Conservation (phyloP, 164 flowering plant genomes). For the Umbilicus rupestris region DNA sequence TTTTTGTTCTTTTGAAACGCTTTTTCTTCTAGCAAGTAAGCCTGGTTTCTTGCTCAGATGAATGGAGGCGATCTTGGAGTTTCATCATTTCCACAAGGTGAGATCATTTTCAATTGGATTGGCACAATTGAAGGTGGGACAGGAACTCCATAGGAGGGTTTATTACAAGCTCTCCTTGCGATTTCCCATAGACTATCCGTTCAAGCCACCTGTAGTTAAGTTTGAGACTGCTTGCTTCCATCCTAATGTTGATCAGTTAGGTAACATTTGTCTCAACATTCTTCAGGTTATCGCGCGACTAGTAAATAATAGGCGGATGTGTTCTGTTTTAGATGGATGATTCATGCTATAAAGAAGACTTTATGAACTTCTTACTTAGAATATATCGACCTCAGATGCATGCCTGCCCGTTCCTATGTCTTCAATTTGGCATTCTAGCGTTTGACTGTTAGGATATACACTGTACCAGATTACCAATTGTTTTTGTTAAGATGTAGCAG, state of each 20-base stretch:
- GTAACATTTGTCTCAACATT: slow-evolving; percentile 70
- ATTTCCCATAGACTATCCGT: slow-evolving; percentile 63
- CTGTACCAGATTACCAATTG: too few species aligned
- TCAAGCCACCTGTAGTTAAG: slow-evolving; percentile 73
- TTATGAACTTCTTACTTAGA: too few species aligned
- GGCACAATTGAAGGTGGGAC: slow-evolving; percentile 68
- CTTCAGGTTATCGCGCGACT: slow-evolving; percentile 47
- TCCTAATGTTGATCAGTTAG: slow-evolving; percentile 70
- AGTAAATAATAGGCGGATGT: neutral
- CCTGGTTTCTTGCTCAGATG: slow-evolving; percentile 34
- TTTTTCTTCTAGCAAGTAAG: neutral
- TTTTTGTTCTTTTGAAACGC: neutral
- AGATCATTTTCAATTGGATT: slow-evolving; percentile 61
- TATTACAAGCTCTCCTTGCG: slow-evolving; percentile 58
- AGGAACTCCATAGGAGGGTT: slow-evolving; percentile 56
- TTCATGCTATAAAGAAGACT: too few species aligned
- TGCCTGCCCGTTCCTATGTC: too few species aligned
- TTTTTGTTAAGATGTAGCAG: too few species aligned
- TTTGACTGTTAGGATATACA: neutral
- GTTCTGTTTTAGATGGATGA: neutral
- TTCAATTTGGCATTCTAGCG: too few species aligned
- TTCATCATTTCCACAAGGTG: slow-evolving; percentile 66
- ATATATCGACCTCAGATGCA: too few species aligned
- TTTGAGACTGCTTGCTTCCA: slow-evolving; percentile 72
- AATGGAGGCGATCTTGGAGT: slow-evolving; percentile 57